Conservation (phyloP, 352 stramenopile species). For the Globisporangium carolinianum region DNA sequence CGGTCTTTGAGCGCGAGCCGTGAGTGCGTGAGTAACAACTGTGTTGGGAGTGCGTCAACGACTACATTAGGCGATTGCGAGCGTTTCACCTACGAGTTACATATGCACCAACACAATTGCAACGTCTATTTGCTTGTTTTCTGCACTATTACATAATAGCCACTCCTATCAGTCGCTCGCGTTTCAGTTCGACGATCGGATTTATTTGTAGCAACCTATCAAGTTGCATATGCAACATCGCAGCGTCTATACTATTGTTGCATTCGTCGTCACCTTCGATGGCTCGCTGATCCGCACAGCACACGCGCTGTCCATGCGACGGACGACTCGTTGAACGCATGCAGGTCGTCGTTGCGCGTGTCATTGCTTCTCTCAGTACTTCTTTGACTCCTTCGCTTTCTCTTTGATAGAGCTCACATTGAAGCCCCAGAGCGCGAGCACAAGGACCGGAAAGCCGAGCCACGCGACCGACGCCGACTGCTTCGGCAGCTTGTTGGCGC, state of each 20-base stretch:
- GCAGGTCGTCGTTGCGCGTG: neutral
- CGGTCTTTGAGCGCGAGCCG: conserved; percentile 83
- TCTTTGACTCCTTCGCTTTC: conserved; percentile 30
- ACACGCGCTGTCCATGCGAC: no score
- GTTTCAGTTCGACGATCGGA: no score
- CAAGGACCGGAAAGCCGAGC: conserved; percentile 48
- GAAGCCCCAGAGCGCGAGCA: conserved; percentile 52
- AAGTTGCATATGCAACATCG: no score
- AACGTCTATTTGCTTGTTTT: neutral
- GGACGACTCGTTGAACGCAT: no score
- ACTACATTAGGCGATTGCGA: no score
- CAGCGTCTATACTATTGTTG: no score
- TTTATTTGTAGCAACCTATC: neutral
- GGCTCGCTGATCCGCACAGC: no score
- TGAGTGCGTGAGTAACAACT: conserved; percentile 6
- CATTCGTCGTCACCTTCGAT: no score
- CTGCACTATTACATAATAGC: neutral
- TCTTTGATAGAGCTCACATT: conserved; percentile 54
- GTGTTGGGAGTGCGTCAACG: no score
- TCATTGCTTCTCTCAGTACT: conserved; percentile 18
- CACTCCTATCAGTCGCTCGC: no score
- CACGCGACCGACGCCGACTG: conserved; percentile 52
- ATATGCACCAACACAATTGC: neutral
- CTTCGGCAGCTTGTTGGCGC: conserved; percentile 51
- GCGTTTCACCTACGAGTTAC: neutral